A percentile compares a stretch with the other conserved stretches of the same genome.
phyloP scores from a whole-genome alignment of 495 filamentous ascomycete species.

The Trypethelium eluteriae region DNA sequence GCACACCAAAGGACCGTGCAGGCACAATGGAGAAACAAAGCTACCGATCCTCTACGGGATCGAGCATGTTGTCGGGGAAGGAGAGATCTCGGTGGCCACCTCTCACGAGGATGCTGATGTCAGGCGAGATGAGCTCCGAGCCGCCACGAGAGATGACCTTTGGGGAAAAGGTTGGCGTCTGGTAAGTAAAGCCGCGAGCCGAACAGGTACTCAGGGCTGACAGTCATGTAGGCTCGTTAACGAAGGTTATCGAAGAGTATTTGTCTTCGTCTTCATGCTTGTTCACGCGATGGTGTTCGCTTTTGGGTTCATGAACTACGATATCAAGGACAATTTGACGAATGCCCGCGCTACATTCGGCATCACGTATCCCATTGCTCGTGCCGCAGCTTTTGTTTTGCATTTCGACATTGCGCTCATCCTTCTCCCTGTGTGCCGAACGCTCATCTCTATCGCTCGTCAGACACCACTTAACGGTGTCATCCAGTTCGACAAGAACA shows the following conservation, averaged over 20 bases:
- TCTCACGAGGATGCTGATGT: constrained; percentile 34
- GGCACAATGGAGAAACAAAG: constrained; percentile 1
- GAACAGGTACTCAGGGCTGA: not conserved
- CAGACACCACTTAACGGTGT: constrained; percentile 70
- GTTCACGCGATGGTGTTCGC: constrained; percentile 62
- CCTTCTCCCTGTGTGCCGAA: constrained; percentile 58
- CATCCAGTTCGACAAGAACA: constrained; percentile 73
- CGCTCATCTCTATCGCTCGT: constrained; percentile 64
- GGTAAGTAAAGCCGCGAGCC: not conserved
- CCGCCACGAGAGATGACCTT: constrained; percentile 51
- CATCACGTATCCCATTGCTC: constrained; percentile 44
- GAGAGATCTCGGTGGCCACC: constrained; percentile 33
- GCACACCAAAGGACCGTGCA: not conserved
- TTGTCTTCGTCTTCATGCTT: constrained; percentile 60
- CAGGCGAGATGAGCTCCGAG: constrained; percentile 55
- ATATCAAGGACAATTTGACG: constrained; percentile 61
- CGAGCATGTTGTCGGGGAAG: constrained; percentile 11
- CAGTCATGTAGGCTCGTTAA: constrained; percentile 56
- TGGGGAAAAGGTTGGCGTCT: constrained; percentile 45
- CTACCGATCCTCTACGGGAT: constrained; percentile 6
- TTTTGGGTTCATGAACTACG: constrained; percentile 68
- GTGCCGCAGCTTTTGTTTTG: constrained; percentile 13
- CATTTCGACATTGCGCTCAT: constrained; percentile 14
- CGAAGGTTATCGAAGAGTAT: constrained; percentile 68
- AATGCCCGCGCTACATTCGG: constrained; percentile 56